Evolutionary conservation across 768 basidiomycete genomes (phyloP), one percentile per base, ranked within the genome.

Genomic region (Suillus luteus): DNA sequence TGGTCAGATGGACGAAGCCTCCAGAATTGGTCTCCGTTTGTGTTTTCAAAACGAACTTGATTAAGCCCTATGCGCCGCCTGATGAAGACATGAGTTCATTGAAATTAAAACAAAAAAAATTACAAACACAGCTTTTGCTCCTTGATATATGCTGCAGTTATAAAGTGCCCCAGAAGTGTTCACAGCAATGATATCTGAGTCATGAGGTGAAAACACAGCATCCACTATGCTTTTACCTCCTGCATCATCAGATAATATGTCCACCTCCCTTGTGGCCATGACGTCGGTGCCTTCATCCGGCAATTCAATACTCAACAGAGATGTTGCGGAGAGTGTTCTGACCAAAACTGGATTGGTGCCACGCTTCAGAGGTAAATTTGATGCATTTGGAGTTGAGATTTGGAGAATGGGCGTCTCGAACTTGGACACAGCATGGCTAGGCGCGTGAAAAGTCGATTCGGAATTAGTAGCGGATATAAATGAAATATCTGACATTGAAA

Each of bases 331-430:
- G 62, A 80, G 77, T 15, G 83, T 86, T 40, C 86, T 83, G 49
- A 85, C 72, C 27, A 80, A 59, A 14, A 80, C 63, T 19, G 64
- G 5, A 44, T 67, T 71, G 27, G 63, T 69, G 17, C 66, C 61
- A 17, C 59, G 35, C 15, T 64, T 54, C 52, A 38, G 63, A 71
- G 64, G 61, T 41, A 66, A 59, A 37, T 66, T 60, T 52, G 70
- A 59, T 43, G 37, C 22, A 51, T 70, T 66, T 3, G 80, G 77
- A n/a, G 80, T 69, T 6, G 76, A 73, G 55, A 92, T 77, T 67
- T 93, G 91, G 60, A 81, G 79, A 60, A 93, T 90, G 14, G 91
- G 90, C 2, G 90, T 91, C 22, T 82, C 75, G 64, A 91, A 91
- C 2, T 76, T 75, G 64, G 76, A 76, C 7, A 78, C 70, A 5